Evolutionary conservation across 2,329 filamentous ascomycete genomes (phyloP).

Genomic region (Rutstroemia sp.): DNA sequence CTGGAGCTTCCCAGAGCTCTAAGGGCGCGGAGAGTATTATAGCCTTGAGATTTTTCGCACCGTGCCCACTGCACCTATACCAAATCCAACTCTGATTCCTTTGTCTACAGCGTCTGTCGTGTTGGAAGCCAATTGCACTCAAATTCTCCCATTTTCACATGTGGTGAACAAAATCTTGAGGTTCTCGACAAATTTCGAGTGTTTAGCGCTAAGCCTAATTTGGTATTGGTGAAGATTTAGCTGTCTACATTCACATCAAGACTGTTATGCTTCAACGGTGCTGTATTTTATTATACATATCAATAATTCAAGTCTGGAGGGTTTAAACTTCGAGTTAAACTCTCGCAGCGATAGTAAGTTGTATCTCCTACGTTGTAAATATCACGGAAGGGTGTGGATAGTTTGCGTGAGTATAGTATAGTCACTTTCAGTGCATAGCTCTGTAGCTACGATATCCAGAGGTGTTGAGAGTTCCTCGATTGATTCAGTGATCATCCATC

Average conservation of each 20-base stretch:
- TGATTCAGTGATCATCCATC: too few species aligned
- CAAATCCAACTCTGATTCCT: not conserved
- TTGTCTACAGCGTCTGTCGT: not conserved
- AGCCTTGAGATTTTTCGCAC: not conserved
- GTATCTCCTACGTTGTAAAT: too few species aligned
- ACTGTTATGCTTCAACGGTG: too few species aligned
- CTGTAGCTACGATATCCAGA: too few species aligned
- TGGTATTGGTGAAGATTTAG: not conserved
- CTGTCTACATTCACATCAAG: not conserved
- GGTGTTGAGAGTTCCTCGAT: too few species aligned
- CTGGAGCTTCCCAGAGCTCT: conserved; percentile 3
- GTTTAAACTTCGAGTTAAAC: too few species aligned
- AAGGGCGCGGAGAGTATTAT: not conserved
- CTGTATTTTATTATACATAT: too few species aligned
- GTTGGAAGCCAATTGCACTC: not conserved
- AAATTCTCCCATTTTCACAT: not conserved
- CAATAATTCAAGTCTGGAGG: too few species aligned
- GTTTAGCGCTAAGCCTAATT: conserved; percentile 1
- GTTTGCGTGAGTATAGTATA: too few species aligned
- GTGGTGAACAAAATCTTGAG: conserved; percentile 6
- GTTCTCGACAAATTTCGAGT: conserved; percentile 7
- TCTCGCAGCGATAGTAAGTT: too few species aligned
- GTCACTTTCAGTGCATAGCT: too few species aligned
- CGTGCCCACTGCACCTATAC: not conserved
- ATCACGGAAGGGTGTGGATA: too few species aligned